A percentile compares a stretch with the other conserved stretches of the same genome.
Evolutionary conservation across 371 early-diverging fungal genomes (phyloP).

Genomic region (Mucor circinelloides): DNA sequence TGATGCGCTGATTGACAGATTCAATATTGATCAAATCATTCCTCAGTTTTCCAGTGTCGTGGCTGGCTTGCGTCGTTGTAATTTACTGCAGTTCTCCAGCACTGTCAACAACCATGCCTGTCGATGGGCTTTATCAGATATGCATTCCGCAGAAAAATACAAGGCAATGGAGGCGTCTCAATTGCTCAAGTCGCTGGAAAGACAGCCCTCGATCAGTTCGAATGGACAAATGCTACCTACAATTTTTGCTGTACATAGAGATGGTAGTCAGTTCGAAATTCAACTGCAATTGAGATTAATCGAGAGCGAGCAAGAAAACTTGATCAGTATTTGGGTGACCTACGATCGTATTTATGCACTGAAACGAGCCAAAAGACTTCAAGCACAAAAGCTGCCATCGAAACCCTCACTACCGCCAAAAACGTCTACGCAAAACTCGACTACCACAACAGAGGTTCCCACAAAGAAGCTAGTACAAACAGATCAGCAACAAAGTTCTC

Average conservation of each 20-base stretch:
- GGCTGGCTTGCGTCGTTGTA: constrained; percentile 18
- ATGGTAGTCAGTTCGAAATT: constrained; percentile 62
- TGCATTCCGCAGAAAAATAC: constrained; percentile 4
- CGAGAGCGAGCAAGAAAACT: constrained; percentile 51
- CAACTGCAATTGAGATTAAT: constrained; percentile 66
- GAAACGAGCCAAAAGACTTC: constrained; percentile 5
- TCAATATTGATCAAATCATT: constrained; percentile 56
- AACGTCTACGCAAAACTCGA: neutral
- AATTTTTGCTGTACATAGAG: constrained; percentile 67
- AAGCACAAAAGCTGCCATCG: neutral
- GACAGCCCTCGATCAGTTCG: constrained; percentile 9
- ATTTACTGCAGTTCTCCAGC: constrained; percentile 18
- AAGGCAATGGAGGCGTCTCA: constrained; percentile 5
- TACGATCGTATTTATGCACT: constrained; percentile 57
- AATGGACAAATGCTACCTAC: constrained; percentile 39
- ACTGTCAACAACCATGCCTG: constrained; percentile 35
- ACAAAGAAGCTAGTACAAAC: neutral
- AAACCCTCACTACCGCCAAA: neutral
- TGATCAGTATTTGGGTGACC: constrained; percentile 74
- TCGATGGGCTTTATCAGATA: constrained; percentile 34
- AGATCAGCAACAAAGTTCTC: neutral
- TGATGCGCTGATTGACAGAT: constrained; percentile 48
- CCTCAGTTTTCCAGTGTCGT: constrained; percentile 58
- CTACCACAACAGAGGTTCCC: neutral
- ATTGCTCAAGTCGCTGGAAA: constrained; percentile 18